Evolutionary conservation across 2,329 filamentous ascomycete species (phyloP), one percentile per base, ranked within the genome.

Genomic region (Colletotrichum navitas): DNA sequence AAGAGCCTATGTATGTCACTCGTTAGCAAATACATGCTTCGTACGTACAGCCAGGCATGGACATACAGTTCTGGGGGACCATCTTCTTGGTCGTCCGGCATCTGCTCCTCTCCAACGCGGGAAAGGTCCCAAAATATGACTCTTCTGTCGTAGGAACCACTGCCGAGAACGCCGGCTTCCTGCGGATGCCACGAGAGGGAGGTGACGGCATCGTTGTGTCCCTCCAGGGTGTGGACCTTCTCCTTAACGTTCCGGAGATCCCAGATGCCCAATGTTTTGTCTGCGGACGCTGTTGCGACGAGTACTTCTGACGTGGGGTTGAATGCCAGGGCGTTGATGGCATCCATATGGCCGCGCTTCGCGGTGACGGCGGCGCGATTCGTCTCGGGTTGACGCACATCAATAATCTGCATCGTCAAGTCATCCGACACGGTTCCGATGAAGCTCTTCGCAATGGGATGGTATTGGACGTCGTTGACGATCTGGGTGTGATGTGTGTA

Each of bases 51-150:
- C 32, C 14, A 21, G 29, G 26, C 29, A 54, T 18, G 6, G 6
- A 58, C 14, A 67, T 87, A 96, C 93, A 99, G 86, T 82, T 99
- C 96, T 63, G 96, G 95, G 1, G 95, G 93, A 0, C 96, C 96
- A 79, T 99, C 96, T 76, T 98, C 95, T 61, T 92, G 92, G 81
- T 99, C 96, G 75, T 99, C 97, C 2, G 94, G 94, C 14, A 93
- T 92, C 82, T 98, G 96, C 83, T 99, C 96, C 78, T 97, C 94
- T 59, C 97, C 96, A 55, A 97, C 92, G 66, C 92, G 90, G 77
- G 94, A 95, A 55, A 98, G 86, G 80, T 99, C 96, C 96, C 96
- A 99, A 84, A 98, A 96, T 80, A 97, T 92, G 74, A 99, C 93
- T 76, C 97, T 90, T 58, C 96, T 90, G 80, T 99, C 96, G 79